Percentiles rank a stretch among this genome's conserved stretches.
Conservation (phyloP, 2,329 filamentous ascomycete species). For the Diaporthe sp. region DNA sequence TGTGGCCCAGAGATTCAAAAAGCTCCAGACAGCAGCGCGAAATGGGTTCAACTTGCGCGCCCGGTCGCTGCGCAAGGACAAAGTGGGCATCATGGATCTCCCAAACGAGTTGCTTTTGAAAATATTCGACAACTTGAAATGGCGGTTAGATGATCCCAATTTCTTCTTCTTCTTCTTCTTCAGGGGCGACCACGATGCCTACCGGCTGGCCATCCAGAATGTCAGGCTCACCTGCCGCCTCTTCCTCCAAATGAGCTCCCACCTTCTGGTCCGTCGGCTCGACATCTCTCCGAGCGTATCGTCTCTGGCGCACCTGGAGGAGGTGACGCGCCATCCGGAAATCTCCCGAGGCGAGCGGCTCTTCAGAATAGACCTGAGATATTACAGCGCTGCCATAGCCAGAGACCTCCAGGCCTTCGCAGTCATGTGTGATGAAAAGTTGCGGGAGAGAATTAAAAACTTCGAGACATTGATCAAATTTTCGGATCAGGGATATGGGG, state of each 20-base stretch:
- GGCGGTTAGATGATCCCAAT: not conserved
- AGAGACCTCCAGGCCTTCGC: too few relatives aligned
- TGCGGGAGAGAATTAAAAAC: too few relatives aligned
- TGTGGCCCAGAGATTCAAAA: not conserved
- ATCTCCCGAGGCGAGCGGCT: not conserved
- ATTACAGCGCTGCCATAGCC: too few relatives aligned
- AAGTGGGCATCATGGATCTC: not conserved
- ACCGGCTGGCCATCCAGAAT: not conserved
- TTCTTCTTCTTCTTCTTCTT: not conserved
- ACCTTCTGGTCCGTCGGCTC: not conserved
- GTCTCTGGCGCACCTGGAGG: not conserved
- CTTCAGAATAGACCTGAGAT: not conserved
- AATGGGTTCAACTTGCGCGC: not conserved
- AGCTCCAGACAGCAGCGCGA: not conserved
- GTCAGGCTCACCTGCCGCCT: not conserved
- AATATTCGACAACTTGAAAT: not conserved
- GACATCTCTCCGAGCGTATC: rapidly evolving
- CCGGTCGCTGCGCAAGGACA: not conserved
- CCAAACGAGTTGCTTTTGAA: not conserved
- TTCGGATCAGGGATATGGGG: too few relatives aligned
- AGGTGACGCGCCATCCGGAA: not conserved
- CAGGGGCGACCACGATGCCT: not conserved
- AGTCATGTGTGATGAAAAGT: too few relatives aligned
- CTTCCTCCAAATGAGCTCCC: not conserved
- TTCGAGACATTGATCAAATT: too few relatives aligned